A percentile compares a stretch with the other conserved stretches of the same genome.
phyloP scores from a whole-genome alignment of 1,139 yeast genomes.

The Suhomyces ambrosiae region DNA sequence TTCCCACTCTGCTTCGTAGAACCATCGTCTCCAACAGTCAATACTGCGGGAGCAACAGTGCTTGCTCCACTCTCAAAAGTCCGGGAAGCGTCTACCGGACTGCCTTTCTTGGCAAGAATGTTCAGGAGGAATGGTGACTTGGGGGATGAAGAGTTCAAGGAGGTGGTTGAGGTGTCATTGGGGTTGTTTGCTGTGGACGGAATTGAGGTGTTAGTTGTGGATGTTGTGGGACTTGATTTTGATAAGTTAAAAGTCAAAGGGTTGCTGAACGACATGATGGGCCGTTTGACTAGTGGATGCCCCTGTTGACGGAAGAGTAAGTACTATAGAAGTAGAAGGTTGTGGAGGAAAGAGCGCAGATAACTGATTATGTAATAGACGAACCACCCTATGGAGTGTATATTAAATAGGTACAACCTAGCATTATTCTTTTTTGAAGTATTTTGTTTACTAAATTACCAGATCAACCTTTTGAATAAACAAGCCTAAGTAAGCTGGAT shows the following conservation, averaged over 20 bases:
- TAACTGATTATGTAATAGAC: no score
- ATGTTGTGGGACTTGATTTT: slow-evolving; percentile 49
- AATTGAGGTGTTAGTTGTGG: slow-evolving; percentile 37
- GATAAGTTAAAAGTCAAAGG: slow-evolving; percentile 41
- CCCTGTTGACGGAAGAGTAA: no score
- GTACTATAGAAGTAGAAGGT: neutral
- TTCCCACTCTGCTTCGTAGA: slow-evolving; percentile 1
- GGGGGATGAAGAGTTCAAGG: slow-evolving; percentile 7
- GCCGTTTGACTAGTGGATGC: neutral
- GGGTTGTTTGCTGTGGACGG: slow-evolving; percentile 11
- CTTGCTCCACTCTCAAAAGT: slow-evolving; percentile 12
- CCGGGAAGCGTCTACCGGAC: slow-evolving; percentile 10
- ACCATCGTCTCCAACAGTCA: slow-evolving; percentile 23
- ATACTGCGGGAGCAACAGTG: slow-evolving; percentile 31
- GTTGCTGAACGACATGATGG: slow-evolving; percentile 35
- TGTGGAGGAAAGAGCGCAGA: no score
- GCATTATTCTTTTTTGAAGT: no score
- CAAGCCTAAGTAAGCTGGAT: no score
- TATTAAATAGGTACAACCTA: no score
- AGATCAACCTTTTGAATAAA: no score
- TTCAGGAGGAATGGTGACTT: slow-evolving; percentile 26
- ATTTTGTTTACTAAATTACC: no score
- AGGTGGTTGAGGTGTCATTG: slow-evolving; percentile 1
- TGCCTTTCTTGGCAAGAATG: slow-evolving; percentile 18
- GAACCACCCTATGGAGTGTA: no score